These are phyloP conservation scores for Wickerhamiella dianesei DNA, from an alignment of 805 yeast genomes.

Conservation along the genomic window DNA sequence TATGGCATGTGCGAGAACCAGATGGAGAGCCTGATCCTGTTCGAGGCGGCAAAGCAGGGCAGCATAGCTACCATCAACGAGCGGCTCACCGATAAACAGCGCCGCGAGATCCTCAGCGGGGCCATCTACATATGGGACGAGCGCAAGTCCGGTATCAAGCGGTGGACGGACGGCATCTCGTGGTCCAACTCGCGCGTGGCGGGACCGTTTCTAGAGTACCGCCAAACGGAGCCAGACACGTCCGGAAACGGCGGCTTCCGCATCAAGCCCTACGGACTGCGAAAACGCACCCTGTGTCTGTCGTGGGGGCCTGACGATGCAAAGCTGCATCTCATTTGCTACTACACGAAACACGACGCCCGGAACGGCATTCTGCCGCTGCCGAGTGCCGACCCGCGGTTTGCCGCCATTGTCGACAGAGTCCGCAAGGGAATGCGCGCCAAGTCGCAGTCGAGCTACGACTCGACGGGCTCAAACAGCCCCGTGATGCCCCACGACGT, in stretches of 20 bases:
- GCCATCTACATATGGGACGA: constrained; percentile 63
- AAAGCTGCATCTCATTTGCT: constrained; percentile 49
- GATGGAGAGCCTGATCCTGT: constrained; percentile 46
- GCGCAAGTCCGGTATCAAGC: constrained; percentile 50
- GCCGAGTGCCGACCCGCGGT: constrained; percentile 35
- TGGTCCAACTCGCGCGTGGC: constrained; percentile 65
- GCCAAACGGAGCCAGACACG: constrained; percentile 39
- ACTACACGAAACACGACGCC: constrained; percentile 27
- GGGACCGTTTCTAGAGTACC: constrained; percentile 48
- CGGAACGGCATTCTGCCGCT: constrained; percentile 23
- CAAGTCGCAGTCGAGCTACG: neutral
- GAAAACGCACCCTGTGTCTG: constrained; percentile 52
- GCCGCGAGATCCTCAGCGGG: constrained; percentile 41
- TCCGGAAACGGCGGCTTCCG: constrained; percentile 24
- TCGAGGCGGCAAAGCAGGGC: constrained; percentile 51
- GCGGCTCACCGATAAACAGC: constrained; percentile 43
- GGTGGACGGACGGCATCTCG: constrained; percentile 68
- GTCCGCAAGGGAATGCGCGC: neutral
- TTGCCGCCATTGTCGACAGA: constrained; percentile 21
- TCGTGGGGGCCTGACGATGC: constrained; percentile 30
- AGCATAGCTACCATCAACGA: constrained; percentile 45
- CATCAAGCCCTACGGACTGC: constrained; percentile 39
- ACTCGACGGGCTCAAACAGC: no score
- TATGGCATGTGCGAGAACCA: constrained; percentile 45
- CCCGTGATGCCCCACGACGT: no score